Percentiles rank a stretch among this genome's conserved stretches.
Conservation (phyloP, 2,329 filamentous ascomycete genomes). For the Pezicula rhizophila region DNA sequence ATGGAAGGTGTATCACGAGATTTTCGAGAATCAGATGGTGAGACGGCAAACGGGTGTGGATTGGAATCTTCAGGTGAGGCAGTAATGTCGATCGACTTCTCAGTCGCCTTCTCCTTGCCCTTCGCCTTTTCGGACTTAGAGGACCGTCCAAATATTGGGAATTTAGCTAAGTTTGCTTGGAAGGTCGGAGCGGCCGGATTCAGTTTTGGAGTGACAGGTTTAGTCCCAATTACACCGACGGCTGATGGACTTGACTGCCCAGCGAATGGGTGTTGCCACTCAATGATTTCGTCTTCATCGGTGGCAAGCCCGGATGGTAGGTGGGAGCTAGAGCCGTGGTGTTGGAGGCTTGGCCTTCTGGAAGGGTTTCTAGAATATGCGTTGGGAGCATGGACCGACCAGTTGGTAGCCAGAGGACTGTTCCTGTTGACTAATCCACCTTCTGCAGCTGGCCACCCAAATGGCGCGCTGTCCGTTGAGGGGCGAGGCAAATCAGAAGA, state of each 20-base stretch:
- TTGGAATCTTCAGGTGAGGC: constrained; percentile 27
- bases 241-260: constrained; percentile 49
- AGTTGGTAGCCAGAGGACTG: constrained; percentile 46
- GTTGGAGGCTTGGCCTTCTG: constrained; percentile 72
- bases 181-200: constrained; percentile 91
- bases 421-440: constrained; percentile 42
- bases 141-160: constrained; percentile 48
- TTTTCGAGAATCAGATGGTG: constrained; percentile 45
- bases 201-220: constrained; percentile 50
- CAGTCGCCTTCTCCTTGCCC: constrained; percentile 31
- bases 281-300: constrained; percentile 58
- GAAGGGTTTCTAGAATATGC: constrained; percentile 74
- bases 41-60: constrained; percentile 31
- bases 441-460: constrained; percentile 55
- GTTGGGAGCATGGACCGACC: constrained; percentile 38
- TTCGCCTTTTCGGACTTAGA: constrained; percentile 33
- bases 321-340: constrained; percentile 58
- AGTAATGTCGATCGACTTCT: constrained; percentile 28
- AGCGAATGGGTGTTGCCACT: constrained; percentile 44
- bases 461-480: constrained; percentile 71
- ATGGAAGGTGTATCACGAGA: constrained; percentile 53
- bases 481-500: constrained; percentile 69
- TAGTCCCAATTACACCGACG: constrained; percentile 72
- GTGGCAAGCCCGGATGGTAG: constrained; percentile 56
- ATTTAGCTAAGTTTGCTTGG: constrained; percentile 48